Evolutionary conservation across 768 basidiomycete species (phyloP).

Genomic region (Agaricus blazei): DNA sequence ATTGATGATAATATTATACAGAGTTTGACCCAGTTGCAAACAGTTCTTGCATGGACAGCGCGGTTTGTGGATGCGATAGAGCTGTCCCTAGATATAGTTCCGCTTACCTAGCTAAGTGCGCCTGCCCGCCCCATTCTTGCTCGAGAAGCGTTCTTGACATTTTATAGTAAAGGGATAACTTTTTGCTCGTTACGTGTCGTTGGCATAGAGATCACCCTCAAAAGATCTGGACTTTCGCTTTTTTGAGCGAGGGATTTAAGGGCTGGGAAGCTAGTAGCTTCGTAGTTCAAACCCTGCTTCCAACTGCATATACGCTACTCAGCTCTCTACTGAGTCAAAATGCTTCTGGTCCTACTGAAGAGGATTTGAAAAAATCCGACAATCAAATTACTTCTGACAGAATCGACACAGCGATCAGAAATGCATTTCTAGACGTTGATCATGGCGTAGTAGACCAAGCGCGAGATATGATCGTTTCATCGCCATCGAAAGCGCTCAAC

Average conservation of each 20-base stretch:
- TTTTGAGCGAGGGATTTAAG: neutral
- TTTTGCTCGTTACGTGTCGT: neutral
- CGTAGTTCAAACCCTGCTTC: neutral
- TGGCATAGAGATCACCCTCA: neutral
- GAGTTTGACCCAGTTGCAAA: neutral
- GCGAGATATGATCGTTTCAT: constrained; percentile 18
- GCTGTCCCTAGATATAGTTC: neutral
- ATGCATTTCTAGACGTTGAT: constrained; percentile 19
- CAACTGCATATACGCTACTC: neutral
- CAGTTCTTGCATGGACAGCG: neutral
- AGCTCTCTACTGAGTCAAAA: neutral
- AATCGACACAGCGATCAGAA: neutral
- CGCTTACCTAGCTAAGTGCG: constrained; percentile 6
- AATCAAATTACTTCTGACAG: neutral
- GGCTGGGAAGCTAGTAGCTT: constrained; percentile 5
- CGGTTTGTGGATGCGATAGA: neutral
- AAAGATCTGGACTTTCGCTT: neutral
- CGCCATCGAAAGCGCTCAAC: constrained; percentile 16
- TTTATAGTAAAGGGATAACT: neutral
- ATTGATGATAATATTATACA: neutral
- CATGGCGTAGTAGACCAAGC: constrained; percentile 25
- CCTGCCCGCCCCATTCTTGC: neutral
- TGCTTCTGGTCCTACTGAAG: neutral
- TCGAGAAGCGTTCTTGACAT: neutral
- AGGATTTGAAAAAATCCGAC: neutral